Conservation (phyloP, 2,329 filamentous ascomycete species). For the Albophoma yamanashiensis region DNA sequence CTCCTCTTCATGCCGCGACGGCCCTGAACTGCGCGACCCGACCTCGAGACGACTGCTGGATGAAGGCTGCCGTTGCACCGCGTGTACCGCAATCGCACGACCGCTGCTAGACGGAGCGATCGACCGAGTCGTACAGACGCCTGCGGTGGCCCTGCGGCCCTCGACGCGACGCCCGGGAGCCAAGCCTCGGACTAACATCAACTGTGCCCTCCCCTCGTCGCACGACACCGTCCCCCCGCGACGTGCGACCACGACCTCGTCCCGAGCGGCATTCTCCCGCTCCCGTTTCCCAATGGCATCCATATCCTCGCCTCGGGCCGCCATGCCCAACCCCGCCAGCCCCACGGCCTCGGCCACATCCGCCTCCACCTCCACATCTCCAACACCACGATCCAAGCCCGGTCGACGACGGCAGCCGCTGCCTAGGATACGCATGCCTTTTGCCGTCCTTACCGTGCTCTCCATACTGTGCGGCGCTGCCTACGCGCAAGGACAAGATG, state of each 20-base stretch:
- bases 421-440: conserved; percentile 1
- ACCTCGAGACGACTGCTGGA: not conserved
- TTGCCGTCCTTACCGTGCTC: conserved; percentile 2
- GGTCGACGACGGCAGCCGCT: not conserved
- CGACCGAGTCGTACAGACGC: not conserved
- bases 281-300: not conserved
- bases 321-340: not conserved
- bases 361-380: not conserved
- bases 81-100: not conserved
- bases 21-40: not conserved
- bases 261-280: not conserved
- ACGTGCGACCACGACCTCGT: not conserved
- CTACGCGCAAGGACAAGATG: conserved; percentile 1
- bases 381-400: not conserved
- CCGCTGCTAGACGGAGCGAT: not conserved
- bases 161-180: not conserved
- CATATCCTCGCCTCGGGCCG: not conserved
- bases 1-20: not conserved
- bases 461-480: conserved; percentile 2
- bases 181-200: not conserved
- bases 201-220: not conserved
- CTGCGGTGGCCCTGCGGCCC: not conserved
- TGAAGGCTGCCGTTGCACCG: not conserved
- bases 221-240: not conserved
- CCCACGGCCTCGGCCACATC: not conserved